Evolutionary conservation across 2,329 filamentous ascomycete genomes (phyloP), one percentile per base, ranked within the genome.

Genomic region (Hymenoscyphus albidus): DNA sequence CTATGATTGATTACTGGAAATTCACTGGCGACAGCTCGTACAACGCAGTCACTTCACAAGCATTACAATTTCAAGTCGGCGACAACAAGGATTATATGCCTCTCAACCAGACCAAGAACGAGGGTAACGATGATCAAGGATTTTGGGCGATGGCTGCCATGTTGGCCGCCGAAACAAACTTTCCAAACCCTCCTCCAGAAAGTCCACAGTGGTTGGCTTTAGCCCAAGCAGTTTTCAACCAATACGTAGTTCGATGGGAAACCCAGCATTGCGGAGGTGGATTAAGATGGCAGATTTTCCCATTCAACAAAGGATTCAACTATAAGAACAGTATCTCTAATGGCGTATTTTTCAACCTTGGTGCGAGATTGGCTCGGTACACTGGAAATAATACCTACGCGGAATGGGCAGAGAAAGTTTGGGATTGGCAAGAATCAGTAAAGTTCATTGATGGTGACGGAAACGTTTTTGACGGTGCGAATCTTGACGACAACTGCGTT

Each of bases 251-350:
- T 22, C 84, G 90, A 57, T 94, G 91, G 91, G 90, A 93, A 65
- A 80, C 76, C 0, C 76, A 80, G 0, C 78, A 84, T 62, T 95
- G 92, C 71, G 81, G 80, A n/a, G 91, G 91, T 58, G 92, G 91
- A 4, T 76, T 95, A 64, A 85, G 90, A 68, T 94, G 91, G 90
- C 92, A 96, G 77, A 92, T 96, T 59, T 94, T 90, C 74, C 81
- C 84, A 1, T 92, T 90, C 80, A 94, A 96, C 74, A 86, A 84
- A 42, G 92, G 92, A n/a, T 96, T 88, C 77, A 83, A 88, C 70
- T 92, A 93, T 81, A 94, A 87, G 72, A 87, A 87, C 67, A 83
- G 84, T 18, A 86, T 87, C 67, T 85, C 84, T 0, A 84, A 86
- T 67, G 84, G 82, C 3, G 84, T 83, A 65, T 85, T 86, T 76